A percentile compares a stretch with the other conserved stretches of the same genome.
Evolutionary conservation across 192 early-diverging fungal genomes (phyloP).

Genomic region (Backusella tuberculispora): DNA sequence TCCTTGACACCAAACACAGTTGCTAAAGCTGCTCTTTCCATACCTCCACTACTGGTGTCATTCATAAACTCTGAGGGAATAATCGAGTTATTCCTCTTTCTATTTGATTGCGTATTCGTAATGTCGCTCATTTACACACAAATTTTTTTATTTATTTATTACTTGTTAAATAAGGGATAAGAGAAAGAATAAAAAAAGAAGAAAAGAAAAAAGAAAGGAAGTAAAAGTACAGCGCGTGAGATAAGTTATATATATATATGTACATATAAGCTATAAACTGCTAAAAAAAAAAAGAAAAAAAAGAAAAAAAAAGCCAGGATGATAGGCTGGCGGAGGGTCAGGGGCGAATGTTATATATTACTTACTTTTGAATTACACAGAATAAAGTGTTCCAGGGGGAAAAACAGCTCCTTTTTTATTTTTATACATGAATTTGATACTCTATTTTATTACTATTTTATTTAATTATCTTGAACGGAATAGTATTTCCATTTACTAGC

Average conservation of each 20-base stretch:
- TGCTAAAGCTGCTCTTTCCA: slow-evolving; percentile 23
- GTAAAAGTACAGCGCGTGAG: background rate
- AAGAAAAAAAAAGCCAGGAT: background rate
- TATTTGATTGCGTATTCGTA: background rate
- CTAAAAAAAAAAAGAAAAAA: slow-evolving; percentile 3
- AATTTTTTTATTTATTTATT: background rate
- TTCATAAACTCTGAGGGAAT: slow-evolving; percentile 28
- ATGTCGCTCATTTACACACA: slow-evolving; percentile 15
- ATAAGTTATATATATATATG: background rate
- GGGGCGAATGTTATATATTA: background rate
- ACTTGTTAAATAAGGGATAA: background rate
- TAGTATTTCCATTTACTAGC: slow-evolving; percentile 17
- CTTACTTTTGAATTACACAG: background rate
- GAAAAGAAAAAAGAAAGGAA: background rate
- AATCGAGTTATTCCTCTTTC: slow-evolving; percentile 30
- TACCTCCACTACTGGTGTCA: slow-evolving; percentile 22
- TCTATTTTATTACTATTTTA: slow-evolving; percentile 1
- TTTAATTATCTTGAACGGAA: background rate
- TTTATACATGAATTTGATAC: too few species aligned
- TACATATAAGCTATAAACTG: too few species aligned
- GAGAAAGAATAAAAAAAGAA: background rate
- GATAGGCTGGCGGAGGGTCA: background rate
- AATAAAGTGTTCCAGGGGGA: background rate
- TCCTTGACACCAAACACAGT: slow-evolving; percentile 32
- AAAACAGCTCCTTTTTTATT: background rate